These are phyloP conservation scores for Coniochaeta sp. DNA, from an alignment of 2,329 filamentous ascomycete genomes.

Conservation along the genomic window DNA sequence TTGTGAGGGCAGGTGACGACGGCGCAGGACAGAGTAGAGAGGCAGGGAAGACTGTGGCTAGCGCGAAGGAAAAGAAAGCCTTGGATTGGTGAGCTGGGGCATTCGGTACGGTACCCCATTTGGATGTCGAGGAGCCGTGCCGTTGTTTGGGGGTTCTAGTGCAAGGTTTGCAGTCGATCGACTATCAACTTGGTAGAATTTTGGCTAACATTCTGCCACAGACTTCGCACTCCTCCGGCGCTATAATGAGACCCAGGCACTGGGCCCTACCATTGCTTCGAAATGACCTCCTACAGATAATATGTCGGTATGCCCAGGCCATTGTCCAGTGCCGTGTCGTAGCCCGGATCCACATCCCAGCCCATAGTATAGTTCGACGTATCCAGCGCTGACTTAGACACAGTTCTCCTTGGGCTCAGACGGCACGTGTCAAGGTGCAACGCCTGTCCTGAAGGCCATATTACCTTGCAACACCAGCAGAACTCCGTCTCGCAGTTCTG, in stretches of 20 bases:
- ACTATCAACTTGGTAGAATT: neutral
- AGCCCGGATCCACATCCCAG: constrained; percentile 1
- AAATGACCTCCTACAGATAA: neutral
- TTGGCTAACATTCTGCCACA: neutral
- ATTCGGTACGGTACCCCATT: neutral
- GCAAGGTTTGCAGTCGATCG: neutral
- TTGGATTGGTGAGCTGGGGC: constrained; percentile 17
- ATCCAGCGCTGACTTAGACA: neutral
- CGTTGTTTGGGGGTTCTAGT: neutral
- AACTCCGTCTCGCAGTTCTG: neutral
- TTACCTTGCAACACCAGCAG: constrained; percentile 3
- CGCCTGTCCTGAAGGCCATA: neutral
- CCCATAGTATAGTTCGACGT: neutral
- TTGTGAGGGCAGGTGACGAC: neutral
- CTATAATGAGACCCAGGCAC: neutral
- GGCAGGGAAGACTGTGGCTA: constrained; percentile 5
- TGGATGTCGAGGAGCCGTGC: neutral
- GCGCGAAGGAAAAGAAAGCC: constrained; percentile 11
- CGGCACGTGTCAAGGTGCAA: constrained; percentile 1
- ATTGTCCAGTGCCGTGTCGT: neutral
- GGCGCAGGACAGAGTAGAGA: constrained; percentile 6
- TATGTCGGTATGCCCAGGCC: neutral
- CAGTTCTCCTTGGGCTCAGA: neutral
- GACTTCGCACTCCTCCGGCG: neutral
- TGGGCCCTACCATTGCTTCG: neutral